Percentiles rank a stretch among this genome's conserved stretches.
Conservation (phyloP, 2,329 filamentous ascomycete species). For the Sporothrix brasiliensis region DNA sequence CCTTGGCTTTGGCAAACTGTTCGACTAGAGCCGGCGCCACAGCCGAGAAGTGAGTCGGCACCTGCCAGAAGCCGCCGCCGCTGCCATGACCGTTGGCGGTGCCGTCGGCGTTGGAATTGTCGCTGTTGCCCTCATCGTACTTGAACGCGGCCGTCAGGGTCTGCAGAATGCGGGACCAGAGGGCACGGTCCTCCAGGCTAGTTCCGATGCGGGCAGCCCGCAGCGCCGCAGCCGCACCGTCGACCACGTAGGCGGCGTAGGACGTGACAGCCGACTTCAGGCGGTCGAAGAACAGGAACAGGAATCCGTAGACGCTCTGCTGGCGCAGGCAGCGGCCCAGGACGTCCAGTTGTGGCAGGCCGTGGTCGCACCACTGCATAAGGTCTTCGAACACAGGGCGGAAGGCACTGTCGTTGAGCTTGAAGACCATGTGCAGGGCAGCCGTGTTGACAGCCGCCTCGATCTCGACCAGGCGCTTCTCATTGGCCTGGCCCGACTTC, state of each 20-base stretch:
- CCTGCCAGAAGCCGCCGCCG: constrained; percentile 73
- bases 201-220: constrained; percentile 49
- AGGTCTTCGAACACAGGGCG: constrained; percentile 84
- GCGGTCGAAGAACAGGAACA: constrained; percentile 76
- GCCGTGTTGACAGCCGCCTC: constrained; percentile 70
- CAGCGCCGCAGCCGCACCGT: constrained; percentile 70
- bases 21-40: constrained; percentile 70
- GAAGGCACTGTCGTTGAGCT: constrained; percentile 93
- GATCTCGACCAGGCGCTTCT: constrained; percentile 58
- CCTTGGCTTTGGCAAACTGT: constrained; percentile 60
- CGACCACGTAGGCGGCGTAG: constrained; percentile 83
- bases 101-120: neutral
- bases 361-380: constrained; percentile 75
- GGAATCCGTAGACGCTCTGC: constrained; percentile 79
- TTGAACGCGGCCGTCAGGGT: constrained; percentile 77
- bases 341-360: constrained; percentile 63
- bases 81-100: neutral
- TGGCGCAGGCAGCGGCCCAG: constrained; percentile 63
- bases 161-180: constrained; percentile 71
- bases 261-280: constrained; percentile 93
- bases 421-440: constrained; percentile 88
- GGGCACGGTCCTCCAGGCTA: constrained; percentile 55
- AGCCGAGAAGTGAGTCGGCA: constrained; percentile 78
- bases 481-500: constrained; percentile 38
- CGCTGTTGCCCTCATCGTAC: constrained; percentile 78